Conservation (phyloP, 345 rosid genomes). For the Corymbia maculata region DNA sequence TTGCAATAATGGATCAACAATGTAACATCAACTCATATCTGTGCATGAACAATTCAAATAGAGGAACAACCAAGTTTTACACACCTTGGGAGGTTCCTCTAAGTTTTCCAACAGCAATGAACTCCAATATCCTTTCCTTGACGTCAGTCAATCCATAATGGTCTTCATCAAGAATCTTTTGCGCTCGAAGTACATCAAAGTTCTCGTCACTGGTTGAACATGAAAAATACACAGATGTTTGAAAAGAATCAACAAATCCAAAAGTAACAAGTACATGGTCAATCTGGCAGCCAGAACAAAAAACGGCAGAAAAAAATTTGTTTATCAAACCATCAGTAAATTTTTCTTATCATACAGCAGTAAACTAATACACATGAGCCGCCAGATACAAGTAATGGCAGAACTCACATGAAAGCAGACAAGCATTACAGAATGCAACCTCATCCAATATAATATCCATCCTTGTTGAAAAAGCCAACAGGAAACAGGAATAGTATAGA, state of each 20-base stretch:
- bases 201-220: slow-evolving; percentile 68
- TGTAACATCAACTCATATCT: neutral
- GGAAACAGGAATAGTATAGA: neutral
- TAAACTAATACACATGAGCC: neutral
- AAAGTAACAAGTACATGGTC: neutral
- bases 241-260: neutral
- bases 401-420: neutral
- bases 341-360: neutral
- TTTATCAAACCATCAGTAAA: neutral
- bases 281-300: neutral
- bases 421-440: neutral
- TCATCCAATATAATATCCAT: neutral
- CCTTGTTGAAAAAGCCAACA: neutral
- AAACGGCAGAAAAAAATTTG: neutral
- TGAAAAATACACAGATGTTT: neutral
- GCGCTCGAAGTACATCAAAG: slow-evolving; percentile 84
- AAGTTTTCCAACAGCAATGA: slow-evolving; percentile 96
- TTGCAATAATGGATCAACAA: neutral
- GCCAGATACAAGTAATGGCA: neutral
- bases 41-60: neutral
- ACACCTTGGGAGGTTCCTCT: slow-evolving; percentile 97
- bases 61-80: neutral
- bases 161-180: slow-evolving; percentile 91
- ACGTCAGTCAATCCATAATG: slow-evolving; percentile 97
- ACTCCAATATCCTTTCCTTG: slow-evolving; percentile 96